phyloP scores from a whole-genome alignment of 2,329 filamentous ascomycete genomes.

The Aspergillus calidoustus region DNA sequence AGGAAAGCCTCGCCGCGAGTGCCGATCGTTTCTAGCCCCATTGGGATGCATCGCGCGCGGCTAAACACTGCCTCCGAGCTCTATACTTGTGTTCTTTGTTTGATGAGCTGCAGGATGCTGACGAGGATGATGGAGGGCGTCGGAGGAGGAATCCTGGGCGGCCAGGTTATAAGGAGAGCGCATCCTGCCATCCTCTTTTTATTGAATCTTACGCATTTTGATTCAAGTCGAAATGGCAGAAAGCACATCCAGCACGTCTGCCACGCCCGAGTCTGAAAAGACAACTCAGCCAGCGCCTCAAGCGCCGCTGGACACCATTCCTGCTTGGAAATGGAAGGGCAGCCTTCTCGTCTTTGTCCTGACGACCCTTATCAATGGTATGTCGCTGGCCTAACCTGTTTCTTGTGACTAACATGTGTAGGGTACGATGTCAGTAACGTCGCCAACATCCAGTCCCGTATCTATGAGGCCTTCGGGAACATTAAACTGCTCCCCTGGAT shows the following conservation, averaged over 20 bases:
- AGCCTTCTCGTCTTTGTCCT: slow-evolving; percentile 17
- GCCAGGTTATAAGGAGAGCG: background rate
- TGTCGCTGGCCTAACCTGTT: background rate
- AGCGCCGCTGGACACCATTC: background rate
- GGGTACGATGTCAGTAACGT: slow-evolving; percentile 26
- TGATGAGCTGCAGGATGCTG: background rate
- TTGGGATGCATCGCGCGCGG: background rate
- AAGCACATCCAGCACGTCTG: background rate
- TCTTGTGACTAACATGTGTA: background rate
- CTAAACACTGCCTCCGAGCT: background rate
- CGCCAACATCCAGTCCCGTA: slow-evolving; percentile 22
- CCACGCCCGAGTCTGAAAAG: background rate
- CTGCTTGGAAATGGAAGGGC: slow-evolving; percentile 22
- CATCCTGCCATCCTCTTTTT: background rate
- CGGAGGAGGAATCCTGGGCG: background rate
- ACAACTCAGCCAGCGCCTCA: background rate
- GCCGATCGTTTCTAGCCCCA: background rate
- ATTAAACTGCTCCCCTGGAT: slow-evolving; percentile 24
- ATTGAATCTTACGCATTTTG: background rate
- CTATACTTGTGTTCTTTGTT: background rate
- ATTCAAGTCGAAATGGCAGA: background rate
- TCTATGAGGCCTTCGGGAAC: slow-evolving; percentile 22
- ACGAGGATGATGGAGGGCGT: background rate
- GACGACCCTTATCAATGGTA: slow-evolving; percentile 21
- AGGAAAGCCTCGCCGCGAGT: too few species aligned